Percentiles rank a stretch among this genome's conserved stretches.
Evolutionary conservation across 2,329 filamentous ascomycete genomes (phyloP).

Genomic region (Talaromyces sp.): DNA sequence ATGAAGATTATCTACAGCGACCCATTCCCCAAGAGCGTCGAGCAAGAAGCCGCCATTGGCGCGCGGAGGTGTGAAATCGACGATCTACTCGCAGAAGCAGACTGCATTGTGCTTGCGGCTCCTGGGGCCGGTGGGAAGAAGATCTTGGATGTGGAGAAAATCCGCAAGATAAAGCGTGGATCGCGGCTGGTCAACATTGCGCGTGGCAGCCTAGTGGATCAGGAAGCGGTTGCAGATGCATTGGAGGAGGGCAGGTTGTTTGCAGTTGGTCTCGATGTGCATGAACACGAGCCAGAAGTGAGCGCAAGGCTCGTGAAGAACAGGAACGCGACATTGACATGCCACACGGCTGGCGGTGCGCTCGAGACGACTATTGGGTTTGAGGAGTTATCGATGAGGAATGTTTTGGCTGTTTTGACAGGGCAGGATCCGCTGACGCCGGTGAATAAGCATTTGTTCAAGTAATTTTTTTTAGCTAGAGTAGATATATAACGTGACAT

Average conservation of each 20-base stretch:
- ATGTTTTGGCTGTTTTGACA: conserved; percentile 23
- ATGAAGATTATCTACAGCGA: neutral
- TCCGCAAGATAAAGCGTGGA: neutral
- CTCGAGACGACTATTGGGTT: conserved; percentile 45
- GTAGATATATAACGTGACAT: neutral
- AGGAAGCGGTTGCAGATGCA: neutral
- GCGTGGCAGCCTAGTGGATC: neutral
- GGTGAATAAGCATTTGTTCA: conserved; percentile 11
- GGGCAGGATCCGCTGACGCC: conserved; percentile 7
- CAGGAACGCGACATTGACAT: conserved; percentile 41
- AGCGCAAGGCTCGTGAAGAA: conserved; percentile 29
- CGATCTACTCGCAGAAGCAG: neutral
- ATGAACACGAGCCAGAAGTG: neutral
- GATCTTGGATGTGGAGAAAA: neutral
- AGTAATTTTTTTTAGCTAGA: neutral
- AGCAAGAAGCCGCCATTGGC: neutral
- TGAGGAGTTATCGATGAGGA: conserved; percentile 41
- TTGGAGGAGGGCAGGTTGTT: neutral
- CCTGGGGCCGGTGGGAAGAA: neutral
- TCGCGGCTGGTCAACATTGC: neutral
- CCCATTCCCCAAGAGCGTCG: neutral
- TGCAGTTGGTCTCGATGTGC: neutral
- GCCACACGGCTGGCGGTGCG: conserved; percentile 43
- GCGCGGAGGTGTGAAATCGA: neutral
- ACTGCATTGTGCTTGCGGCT: neutral